Evolutionary conservation across 257 asterid genomes (phyloP), one percentile per base, ranked within the genome.

Genomic region (Nemophila menziesii): DNA sequence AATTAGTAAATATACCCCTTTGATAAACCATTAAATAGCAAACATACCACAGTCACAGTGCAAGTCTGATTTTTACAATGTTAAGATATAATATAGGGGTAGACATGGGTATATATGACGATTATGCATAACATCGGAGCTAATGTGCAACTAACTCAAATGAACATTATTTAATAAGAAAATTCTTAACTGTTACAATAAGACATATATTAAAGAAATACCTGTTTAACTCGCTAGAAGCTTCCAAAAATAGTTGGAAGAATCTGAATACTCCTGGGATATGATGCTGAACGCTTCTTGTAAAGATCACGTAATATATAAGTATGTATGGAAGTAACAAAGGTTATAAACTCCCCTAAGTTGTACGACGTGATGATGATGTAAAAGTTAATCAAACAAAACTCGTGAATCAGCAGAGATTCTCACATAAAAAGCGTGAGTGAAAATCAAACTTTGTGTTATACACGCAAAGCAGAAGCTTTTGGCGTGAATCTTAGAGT

Each of bases 381-480:
- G 8, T 9, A 11, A 8, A 12, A 18, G 4, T 3, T 14, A 16
- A 12, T 6, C 29, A 52, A 16, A 17, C 2, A 40, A 33, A 14
- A 52, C n/a, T 21, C 20, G 34, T 26, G 14, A 45, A 40, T 22
- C 50, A 24, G 55, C 44, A 11, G 5, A 5, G 33, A 8, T 29
- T 36, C 20, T 39, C 55, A 53, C 61, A 48, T 16, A 14, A 58
- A 51, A 39, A 34, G 57, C 49, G 56, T 50, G 67, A 42, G 54
- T 37, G 19, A 15, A 49, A 49, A 26, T 33, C 42, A 46, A 60
- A 16, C 55, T 46, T 64, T 49, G 39, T 10, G 41, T 54, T 33
- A 48, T 59, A 52, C 61, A 69, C 65, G 72, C 60, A 69, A 69
- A 69, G 65, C 44, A 22, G 6, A 38, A 20, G 57, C 39, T 20